These are phyloP conservation scores for Globisporangium iwayamae DNA, from an alignment of 352 stramenopile species.

Conservation along the genomic window DNA sequence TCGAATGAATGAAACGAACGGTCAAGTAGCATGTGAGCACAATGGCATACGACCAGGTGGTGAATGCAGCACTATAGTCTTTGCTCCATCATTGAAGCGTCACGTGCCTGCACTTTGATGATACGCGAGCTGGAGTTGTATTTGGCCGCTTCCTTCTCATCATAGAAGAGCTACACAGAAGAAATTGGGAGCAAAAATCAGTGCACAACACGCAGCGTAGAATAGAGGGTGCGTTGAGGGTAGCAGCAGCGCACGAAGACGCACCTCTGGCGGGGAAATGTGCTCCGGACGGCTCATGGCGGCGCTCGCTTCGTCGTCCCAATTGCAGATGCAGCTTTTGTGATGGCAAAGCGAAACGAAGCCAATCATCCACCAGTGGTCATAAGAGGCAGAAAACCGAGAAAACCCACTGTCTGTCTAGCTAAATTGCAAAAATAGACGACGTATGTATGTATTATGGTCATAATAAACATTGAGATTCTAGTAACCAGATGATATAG, in stretches of 20 bases:
- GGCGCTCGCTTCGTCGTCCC: conserved; percentile 2
- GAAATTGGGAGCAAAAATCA: background rate
- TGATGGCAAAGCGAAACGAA: conserved; percentile 22
- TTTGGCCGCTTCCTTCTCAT: conserved; percentile 91
- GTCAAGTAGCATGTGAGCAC: background rate
- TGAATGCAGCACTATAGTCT: background rate
- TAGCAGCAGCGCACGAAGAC: conserved; percentile 1
- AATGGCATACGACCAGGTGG: background rate
- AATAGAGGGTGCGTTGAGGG: background rate
- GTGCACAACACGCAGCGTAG: background rate
- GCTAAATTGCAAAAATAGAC: background rate
- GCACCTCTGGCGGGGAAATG: conserved; percentile 79
- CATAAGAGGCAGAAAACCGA: background rate
- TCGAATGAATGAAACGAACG: background rate
- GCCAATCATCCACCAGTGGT: conserved; percentile 14
- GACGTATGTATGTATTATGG: too few species aligned
- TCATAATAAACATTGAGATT: too few species aligned
- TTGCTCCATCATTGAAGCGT: background rate
- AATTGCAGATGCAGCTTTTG: conserved; percentile 4
- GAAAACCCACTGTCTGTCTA: background rate
- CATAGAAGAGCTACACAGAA: conserved; percentile 82
- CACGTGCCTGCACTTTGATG: conserved; percentile 87
- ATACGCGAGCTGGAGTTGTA: conserved; percentile 93
- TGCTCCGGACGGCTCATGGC: conserved; percentile 86
- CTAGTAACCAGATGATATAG: too few species aligned